phyloP scores from a whole-genome alignment of 2,329 filamentous ascomycete species.

The Colletotrichum coccodes region DNA sequence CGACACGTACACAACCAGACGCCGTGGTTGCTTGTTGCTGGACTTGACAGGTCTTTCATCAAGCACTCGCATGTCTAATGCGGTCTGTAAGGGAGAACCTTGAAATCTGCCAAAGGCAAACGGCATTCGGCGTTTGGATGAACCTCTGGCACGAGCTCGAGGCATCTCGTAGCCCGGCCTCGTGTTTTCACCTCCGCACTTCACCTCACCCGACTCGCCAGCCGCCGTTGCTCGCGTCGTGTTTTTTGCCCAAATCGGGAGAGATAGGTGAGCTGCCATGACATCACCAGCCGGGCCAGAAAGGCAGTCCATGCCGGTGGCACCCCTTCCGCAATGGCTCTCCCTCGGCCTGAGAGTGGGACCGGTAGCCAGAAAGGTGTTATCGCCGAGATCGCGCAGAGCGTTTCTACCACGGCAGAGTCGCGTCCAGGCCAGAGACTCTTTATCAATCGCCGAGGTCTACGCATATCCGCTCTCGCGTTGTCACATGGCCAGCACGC shows the following conservation, averaged over 20 bases:
- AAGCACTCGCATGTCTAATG: no score
- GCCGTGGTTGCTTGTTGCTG: background rate
- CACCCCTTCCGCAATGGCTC: background rate
- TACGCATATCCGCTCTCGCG: background rate
- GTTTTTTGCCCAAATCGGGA: slow-evolving; percentile 18
- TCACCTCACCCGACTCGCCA: background rate
- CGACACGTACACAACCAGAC: background rate
- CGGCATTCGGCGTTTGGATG: slow-evolving; percentile 11
- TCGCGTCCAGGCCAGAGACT: background rate
- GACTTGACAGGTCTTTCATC: background rate
- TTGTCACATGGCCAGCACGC: slow-evolving; percentile 16
- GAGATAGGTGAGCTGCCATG: slow-evolving; percentile 1
- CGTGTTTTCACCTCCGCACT: background rate
- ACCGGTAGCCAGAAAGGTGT: background rate
- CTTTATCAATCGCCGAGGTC: background rate
- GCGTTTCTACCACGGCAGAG: background rate
- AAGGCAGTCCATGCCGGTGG: slow-evolving; percentile 14
- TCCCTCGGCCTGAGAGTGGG: slow-evolving; percentile 13
- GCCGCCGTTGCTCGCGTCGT: slow-evolving; percentile 3
- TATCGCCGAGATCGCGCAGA: slow-evolving; percentile 18
- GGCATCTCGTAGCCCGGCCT: background rate
- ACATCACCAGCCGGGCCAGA: slow-evolving; percentile 16
- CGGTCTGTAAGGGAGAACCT: background rate
- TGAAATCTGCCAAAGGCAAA: background rate
- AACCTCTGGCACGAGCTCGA: background rate